Evolutionary conservation across 83 land plant genomes (phyloP).

Genomic region (Isoetes engelmannii): DNA sequence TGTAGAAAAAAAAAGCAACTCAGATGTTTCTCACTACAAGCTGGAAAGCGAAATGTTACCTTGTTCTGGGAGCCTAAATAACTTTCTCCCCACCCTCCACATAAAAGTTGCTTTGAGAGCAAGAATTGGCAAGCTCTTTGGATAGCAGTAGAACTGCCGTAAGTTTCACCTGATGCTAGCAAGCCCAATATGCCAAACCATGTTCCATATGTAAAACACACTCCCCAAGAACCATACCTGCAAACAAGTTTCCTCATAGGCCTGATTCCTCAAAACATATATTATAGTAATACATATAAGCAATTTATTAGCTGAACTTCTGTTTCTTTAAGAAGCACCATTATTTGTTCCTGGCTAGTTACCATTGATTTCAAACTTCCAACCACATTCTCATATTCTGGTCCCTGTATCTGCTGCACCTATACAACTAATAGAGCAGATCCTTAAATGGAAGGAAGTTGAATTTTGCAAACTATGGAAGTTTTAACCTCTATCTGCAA

Average conservation of each 20-base stretch:
- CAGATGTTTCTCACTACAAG: not conserved
- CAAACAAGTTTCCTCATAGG: not conserved
- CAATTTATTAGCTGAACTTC: not conserved
- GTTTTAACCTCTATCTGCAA: not conserved
- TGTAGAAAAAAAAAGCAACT: slow-evolving; percentile 19
- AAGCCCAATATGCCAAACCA: slow-evolving; percentile 87
- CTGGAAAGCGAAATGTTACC: slow-evolving; percentile 16
- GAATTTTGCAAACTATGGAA: too few species aligned
- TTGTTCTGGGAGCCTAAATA: slow-evolving; percentile 53
- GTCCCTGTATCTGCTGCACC: too few species aligned
- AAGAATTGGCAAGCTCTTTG: slow-evolving; percentile 75
- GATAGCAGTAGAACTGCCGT: slow-evolving; percentile 37
- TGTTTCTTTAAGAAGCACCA: too few species aligned
- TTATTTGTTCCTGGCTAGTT: too few species aligned
- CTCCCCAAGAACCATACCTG: slow-evolving; percentile 96
- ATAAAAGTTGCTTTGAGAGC: slow-evolving; percentile 64
- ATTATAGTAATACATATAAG: not conserved
- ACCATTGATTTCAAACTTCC: too few species aligned
- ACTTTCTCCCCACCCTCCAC: slow-evolving; percentile 99
- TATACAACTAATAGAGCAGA: too few species aligned
- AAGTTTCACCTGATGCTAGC: slow-evolving; percentile 63
- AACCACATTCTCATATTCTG: too few species aligned
- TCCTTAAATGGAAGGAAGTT: too few species aligned
- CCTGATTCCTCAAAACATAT: not conserved
- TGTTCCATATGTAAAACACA: slow-evolving; percentile 76